These are phyloP conservation scores for Ceratocystis albifundus DNA, from an alignment of 2,329 filamentous ascomycete species.

Conservation along the genomic window DNA sequence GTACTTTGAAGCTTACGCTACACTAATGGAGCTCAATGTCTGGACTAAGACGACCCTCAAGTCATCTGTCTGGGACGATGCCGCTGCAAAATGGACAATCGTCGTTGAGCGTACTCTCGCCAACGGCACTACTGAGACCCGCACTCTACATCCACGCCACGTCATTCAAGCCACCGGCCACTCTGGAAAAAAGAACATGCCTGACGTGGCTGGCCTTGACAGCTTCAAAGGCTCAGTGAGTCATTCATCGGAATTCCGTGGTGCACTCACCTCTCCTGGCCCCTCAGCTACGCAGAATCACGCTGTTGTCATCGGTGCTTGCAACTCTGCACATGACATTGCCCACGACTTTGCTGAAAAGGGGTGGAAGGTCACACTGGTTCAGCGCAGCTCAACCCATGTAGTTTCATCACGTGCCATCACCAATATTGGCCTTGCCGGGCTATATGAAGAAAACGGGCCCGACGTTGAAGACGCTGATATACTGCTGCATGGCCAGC, in stretches of 20 bases:
- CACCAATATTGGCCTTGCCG: slow-evolving; percentile 42
- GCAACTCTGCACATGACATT: slow-evolving; percentile 59
- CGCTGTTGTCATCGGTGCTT: slow-evolving; percentile 54
- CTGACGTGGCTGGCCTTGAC: slow-evolving; percentile 45
- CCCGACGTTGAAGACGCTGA: slow-evolving; percentile 58
- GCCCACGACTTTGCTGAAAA: slow-evolving; percentile 56
- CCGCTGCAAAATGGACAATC: slow-evolving; percentile 43
- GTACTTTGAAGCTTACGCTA: slow-evolving; percentile 56
- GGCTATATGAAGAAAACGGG: slow-evolving; percentile 39
- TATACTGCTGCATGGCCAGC: slow-evolving; percentile 45
- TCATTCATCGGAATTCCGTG: slow-evolving; percentile 50
- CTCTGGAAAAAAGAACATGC: slow-evolving; percentile 53
- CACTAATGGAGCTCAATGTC: slow-evolving; percentile 54
- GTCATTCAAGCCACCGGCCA: slow-evolving; percentile 58
- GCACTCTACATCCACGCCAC: slow-evolving; percentile 50
- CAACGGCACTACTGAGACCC: slow-evolving; percentile 38
- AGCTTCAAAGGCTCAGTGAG: slow-evolving; percentile 49
- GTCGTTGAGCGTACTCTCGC: slow-evolving; percentile 40
- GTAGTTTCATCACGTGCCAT: slow-evolving; percentile 48
- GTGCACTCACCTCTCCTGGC: slow-evolving; percentile 34
- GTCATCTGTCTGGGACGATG: slow-evolving; percentile 40
- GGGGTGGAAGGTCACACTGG: slow-evolving; percentile 56
- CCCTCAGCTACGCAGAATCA: slow-evolving; percentile 38
- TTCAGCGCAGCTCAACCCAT: slow-evolving; percentile 55
- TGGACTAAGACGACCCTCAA: slow-evolving; percentile 46